Conservation (phyloP, 345 rosid genomes). For the Pugionium dolabratum region DNA sequence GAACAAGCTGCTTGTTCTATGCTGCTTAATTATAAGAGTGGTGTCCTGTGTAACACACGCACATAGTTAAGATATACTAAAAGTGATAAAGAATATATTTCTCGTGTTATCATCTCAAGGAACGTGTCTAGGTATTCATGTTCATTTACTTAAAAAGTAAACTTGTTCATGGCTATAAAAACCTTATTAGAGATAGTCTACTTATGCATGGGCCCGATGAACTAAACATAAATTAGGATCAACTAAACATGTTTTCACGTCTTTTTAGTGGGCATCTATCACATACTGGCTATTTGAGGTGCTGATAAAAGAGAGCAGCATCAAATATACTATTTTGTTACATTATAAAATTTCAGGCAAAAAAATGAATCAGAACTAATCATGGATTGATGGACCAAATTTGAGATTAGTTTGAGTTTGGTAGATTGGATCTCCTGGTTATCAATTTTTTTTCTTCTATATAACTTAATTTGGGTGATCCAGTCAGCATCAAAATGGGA, state of each 20-base stretch:
- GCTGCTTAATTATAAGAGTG: no score
- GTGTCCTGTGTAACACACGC: neutral
- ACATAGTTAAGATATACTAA: conserved; percentile 2
- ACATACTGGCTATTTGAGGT: conserved; percentile 30
- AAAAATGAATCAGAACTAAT: no score
- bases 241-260: conserved; percentile 13
- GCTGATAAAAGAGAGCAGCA: conserved; percentile 28
- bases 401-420: no score
- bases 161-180: conserved; percentile 14
- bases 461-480: no score
- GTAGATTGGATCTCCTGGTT: no score
- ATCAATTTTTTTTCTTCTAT: no score
- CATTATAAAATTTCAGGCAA: no score
- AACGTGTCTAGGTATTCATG: conserved; percentile 21
- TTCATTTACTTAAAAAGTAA: neutral
- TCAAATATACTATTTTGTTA: neutral
- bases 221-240: conserved; percentile 28
- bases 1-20: no score
- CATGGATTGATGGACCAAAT: no score
- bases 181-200: neutral
- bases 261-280: conserved; percentile 32
- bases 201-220: conserved; percentile 32
- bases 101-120: conserved; percentile 34
- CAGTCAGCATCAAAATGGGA: no score
- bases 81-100: conserved; percentile 35